Evolutionary conservation across 345 rosid species (phyloP).

Genomic region (Arabis hirsuta): DNA sequence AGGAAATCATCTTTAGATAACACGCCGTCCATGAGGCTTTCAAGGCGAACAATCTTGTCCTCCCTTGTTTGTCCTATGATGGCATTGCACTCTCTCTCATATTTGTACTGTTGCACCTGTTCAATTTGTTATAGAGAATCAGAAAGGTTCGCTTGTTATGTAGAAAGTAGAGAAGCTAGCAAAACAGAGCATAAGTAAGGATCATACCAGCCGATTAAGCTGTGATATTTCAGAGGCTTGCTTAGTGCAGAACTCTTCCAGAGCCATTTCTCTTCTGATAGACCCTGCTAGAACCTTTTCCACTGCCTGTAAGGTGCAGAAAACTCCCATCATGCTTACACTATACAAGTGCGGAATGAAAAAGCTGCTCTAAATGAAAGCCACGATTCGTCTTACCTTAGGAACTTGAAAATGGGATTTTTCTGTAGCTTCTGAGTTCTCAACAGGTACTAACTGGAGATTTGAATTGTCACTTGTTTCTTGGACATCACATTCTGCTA

Average conservation of each 20-base stretch:
- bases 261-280: conserved; percentile 97
- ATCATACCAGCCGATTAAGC: conserved; percentile 87
- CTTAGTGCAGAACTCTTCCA: conserved; percentile 88
- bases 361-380: conserved; percentile 6
- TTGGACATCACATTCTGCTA: conserved; percentile 49
- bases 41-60: conserved; percentile 90
- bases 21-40: conserved; percentile 97
- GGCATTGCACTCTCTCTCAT: conserved; percentile 97
- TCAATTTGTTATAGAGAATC: conserved; percentile 27
- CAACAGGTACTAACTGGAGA: conserved; percentile 68
- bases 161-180: conserved; percentile 21
- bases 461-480: conserved; percentile 55
- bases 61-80: conserved; percentile 88
- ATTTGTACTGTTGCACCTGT: conserved; percentile 98
- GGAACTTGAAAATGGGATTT: conserved; percentile 77
- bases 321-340: conserved; percentile 21
- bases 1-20: conserved; percentile 84
- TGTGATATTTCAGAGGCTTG: conserved; percentile 89
- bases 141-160: background rate
- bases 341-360: conserved; percentile 18
- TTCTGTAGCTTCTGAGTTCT: conserved; percentile 59
- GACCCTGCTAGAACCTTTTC: conserved; percentile 97
- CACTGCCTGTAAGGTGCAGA: conserved; percentile 68
- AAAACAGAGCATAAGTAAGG: conserved; percentile 32
- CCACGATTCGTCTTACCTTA: conserved; percentile 60